Evolutionary conservation across 1,284 basidiomycete genomes (phyloP).

Genomic region (Rugosomyces carneus): DNA sequence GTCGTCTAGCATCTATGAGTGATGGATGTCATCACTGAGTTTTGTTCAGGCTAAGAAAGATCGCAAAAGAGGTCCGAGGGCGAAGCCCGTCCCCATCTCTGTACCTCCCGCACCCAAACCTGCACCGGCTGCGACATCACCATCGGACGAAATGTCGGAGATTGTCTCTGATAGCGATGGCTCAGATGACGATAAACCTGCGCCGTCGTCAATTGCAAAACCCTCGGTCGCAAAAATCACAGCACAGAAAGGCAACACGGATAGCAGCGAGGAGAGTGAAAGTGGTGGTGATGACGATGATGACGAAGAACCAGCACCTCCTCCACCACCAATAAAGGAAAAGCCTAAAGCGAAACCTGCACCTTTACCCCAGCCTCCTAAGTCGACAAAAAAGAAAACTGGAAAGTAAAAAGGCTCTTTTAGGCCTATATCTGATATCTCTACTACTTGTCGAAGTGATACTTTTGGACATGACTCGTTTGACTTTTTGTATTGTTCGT

Average conservation of each 20-base stretch:
- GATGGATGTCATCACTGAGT: neutral
- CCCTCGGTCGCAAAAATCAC: too few relatives aligned
- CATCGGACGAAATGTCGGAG: slow-evolving; percentile 6
- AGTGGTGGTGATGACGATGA: slow-evolving; percentile 4
- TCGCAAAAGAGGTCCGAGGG: slow-evolving; percentile 11
- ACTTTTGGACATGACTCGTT: too few relatives aligned
- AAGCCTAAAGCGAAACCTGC: slow-evolving; percentile 9
- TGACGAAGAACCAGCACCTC: slow-evolving; percentile 15
- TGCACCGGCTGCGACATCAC: slow-evolving; percentile 6
- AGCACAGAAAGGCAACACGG: neutral
- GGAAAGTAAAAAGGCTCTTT: slow-evolving; percentile 4
- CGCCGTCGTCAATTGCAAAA: neutral
- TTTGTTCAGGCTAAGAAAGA: slow-evolving; percentile 15
- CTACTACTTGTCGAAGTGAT: too few relatives aligned
- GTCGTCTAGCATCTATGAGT: slow-evolving; percentile 14
- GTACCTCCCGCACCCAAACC: slow-evolving; percentile 1
- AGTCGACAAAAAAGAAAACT: slow-evolving; percentile 27
- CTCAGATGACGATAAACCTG: neutral
- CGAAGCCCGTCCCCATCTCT: neutral
- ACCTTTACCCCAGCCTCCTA: slow-evolving; percentile 9
- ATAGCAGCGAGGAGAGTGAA: slow-evolving; percentile 9
- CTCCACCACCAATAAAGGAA: slow-evolving; percentile 27
- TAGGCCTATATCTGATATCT: too few relatives aligned
- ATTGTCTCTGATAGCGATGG: slow-evolving; percentile 12
- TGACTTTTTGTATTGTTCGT: neutral